Base-by-base conservation (phyloP, 2,329 filamentous ascomycete species). In the Pseudogymnoascus sp. region DNA sequence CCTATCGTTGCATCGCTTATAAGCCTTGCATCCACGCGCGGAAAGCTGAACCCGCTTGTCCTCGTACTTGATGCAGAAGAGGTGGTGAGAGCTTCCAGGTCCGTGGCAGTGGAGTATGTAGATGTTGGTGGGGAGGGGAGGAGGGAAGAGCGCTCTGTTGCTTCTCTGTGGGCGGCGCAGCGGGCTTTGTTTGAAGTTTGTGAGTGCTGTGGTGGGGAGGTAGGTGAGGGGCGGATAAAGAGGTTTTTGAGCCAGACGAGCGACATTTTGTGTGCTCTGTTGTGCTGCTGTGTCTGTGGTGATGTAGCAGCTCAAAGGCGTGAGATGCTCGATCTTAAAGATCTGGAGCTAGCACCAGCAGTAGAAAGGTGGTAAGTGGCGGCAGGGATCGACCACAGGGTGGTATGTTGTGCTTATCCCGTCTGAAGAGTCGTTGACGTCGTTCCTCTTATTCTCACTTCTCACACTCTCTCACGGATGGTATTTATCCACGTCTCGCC, bases 1-100 rank as follows among this genome's bases (percentile, higher is more conserved):
- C 84, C 84, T 68, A 87, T 83, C 29, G 84, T 86, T 21, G 81
- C 77, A 71, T 86, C 82, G 5, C 75, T 75, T 15, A 80, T 72
- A 15, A 79, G 64, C 39, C 73, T 58, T 0, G 70, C 69, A 62
- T 72, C 69, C 13, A 72, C 35, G 29, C 33, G 29, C 1, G 29
- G 33, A 15, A 33, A 58, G 5, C 10, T 9, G 27, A 15, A 21
- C 4, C 1, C 4, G n/a, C 18, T 18, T 18, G 18, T 18, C 18
- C 18, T 18, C 18, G 18, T 18, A 18, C 5, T 33, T 25, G 27
- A 13, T 31, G 13, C 1, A 13, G 27, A 36, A 13, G 52, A 18
- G 10, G 52, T 9, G 29, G 1, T 5, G 13, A 8, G 5, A 9
- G 52, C 8, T 35, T 58, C 29, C 13, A 33, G 8, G 15, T 58